phyloP scores from a whole-genome alignment of 1,284 basidiomycete genomes.

The Cryptococcus neoformans region DNA sequence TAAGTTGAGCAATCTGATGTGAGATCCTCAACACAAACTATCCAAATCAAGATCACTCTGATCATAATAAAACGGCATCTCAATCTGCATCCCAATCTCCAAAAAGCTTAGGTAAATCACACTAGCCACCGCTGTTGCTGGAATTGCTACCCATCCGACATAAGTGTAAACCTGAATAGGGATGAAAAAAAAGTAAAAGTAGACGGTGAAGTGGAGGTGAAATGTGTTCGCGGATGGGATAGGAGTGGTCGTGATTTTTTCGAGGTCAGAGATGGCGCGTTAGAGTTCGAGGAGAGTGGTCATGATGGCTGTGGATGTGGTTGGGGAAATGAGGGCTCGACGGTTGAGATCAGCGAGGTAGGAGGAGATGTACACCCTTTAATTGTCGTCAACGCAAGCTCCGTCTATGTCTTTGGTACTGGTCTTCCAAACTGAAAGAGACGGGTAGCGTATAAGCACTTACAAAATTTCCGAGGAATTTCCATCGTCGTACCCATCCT shows the following conservation, averaged over 20 bases:
- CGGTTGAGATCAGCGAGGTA: constrained; percentile 23
- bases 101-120: constrained; percentile 32
- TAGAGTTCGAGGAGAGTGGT: constrained; percentile 24
- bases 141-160: constrained; percentile 29
- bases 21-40: constrained; percentile 28
- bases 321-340: constrained; percentile 14
- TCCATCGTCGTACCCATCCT: constrained; percentile 20
- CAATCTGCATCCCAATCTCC: constrained; percentile 32
- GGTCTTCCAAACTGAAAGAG: too few relatives aligned
- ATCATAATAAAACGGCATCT: constrained; percentile 37
- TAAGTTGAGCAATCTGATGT: constrained; percentile 32
- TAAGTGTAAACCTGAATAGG: constrained; percentile 31
- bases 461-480: constrained; percentile 36
- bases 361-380: constrained; percentile 30
- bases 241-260: constrained; percentile 25
- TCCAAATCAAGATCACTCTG: constrained; percentile 35
- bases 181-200: constrained; percentile 30
- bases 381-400: too few relatives aligned
- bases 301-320: constrained; percentile 19
- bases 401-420: too few relatives aligned
- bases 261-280: constrained; percentile 30
- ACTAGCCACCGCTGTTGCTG: constrained; percentile 25
- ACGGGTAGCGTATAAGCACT: not conserved
- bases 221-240: constrained; percentile 34
- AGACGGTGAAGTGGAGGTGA: constrained; percentile 33